Percentiles rank a stretch among this genome's conserved stretches.
These are phyloP conservation scores for Entomortierella beljakovae DNA, from an alignment of 192 early-diverging fungal genomes.

Conservation along the genomic window DNA sequence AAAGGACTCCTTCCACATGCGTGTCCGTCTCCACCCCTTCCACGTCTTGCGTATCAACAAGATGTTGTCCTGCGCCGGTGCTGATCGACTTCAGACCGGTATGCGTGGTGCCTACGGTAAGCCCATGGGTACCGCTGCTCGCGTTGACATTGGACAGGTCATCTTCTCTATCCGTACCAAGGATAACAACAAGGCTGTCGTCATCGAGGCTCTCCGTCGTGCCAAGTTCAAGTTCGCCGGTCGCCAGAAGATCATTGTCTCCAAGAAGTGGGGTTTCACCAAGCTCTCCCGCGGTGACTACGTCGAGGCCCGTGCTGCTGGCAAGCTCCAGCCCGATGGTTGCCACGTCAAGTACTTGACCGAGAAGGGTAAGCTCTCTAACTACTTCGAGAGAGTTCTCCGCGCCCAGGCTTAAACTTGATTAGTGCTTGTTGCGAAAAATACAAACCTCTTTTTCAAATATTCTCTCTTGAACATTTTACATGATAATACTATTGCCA, in stretches of 20 bases:
- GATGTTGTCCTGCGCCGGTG: slow-evolving; percentile 99
- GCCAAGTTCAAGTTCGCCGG: slow-evolving; percentile 97
- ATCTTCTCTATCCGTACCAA: slow-evolving; percentile 97
- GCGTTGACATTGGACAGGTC: slow-evolving; percentile 98
- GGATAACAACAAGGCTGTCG: slow-evolving; percentile 93
- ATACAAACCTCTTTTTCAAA: too few species aligned
- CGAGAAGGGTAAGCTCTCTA: slow-evolving; percentile 83
- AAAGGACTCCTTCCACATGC: slow-evolving; percentile 99
- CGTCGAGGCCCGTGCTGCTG: slow-evolving; percentile 78
- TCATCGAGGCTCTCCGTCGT: slow-evolving; percentile 82
- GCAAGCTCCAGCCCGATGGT: slow-evolving; percentile 91
- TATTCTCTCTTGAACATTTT: too few species aligned
- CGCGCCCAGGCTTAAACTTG: slow-evolving; percentile 30
- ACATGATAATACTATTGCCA: too few species aligned
- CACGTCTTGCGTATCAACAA: slow-evolving; percentile 99
- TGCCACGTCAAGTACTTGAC: slow-evolving; percentile 95
- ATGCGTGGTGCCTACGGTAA: slow-evolving; percentile 99
- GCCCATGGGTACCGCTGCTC: slow-evolving; percentile 95
- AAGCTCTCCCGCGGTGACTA: slow-evolving; percentile 96
- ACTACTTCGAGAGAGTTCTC: slow-evolving; percentile 58
- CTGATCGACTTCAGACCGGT: slow-evolving; percentile 98
- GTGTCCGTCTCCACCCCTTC: slow-evolving; percentile 98
- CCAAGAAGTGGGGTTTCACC: slow-evolving; percentile 99
- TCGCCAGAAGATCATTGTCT: slow-evolving; percentile 98
- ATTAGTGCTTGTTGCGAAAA: background rate